Evolutionary conservation across 768 basidiomycete species (phyloP).

Genomic region (Kwoniella dendrophila): DNA sequence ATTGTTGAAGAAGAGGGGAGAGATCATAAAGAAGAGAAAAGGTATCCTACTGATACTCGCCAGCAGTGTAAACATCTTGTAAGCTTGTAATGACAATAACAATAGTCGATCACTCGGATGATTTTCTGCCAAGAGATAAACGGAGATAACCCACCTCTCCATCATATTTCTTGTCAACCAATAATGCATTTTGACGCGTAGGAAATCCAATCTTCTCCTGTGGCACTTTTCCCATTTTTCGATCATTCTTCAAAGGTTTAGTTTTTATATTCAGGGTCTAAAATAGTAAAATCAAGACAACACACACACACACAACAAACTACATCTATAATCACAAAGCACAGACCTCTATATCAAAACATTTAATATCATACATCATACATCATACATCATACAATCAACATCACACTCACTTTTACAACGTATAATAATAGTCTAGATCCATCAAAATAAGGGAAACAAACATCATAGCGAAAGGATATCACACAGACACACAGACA

Average conservation of each 20-base stretch:
- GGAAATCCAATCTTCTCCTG: too few species aligned
- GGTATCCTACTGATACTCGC: too few species aligned
- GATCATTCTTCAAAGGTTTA: background rate
- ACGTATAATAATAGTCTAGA: background rate
- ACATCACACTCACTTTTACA: background rate
- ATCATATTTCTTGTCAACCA: too few species aligned
- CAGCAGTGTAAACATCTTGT: too few species aligned
- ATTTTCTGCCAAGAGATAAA: too few species aligned
- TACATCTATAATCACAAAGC: background rate
- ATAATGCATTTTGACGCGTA: too few species aligned
- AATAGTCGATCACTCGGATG: too few species aligned
- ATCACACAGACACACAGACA: background rate
- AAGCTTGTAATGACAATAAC: too few species aligned
- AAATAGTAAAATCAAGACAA: constrained; percentile 3
- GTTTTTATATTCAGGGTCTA: constrained; percentile 15
- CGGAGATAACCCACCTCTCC: too few species aligned
- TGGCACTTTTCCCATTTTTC: background rate
- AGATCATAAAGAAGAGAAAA: too few species aligned
- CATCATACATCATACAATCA: background rate
- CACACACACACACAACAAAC: background rate
- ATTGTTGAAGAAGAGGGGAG: too few species aligned
- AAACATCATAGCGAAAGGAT: background rate
- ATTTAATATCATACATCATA: too few species aligned
- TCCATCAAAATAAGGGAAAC: background rate
- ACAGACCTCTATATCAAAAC: background rate